These are phyloP conservation scores for Sindora glabra DNA, from an alignment of 306 rosid genomes.

Conservation along the genomic window DNA sequence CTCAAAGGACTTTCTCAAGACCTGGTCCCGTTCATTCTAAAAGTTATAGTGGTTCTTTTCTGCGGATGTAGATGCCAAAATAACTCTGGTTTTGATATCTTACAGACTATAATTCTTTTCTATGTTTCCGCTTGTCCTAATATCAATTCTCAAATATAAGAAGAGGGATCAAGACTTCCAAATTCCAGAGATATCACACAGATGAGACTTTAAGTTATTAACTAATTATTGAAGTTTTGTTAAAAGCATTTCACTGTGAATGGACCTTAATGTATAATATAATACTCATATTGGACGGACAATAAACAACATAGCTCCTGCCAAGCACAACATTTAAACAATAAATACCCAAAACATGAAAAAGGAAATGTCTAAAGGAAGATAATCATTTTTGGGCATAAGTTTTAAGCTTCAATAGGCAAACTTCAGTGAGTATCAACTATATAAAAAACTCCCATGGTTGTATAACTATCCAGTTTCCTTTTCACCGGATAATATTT, in stretches of 20 bases:
- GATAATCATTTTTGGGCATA: neutral
- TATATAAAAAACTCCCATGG: neutral
- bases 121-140: neutral
- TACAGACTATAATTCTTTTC: too few species aligned
- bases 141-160: neutral
- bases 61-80: too few species aligned
- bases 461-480: neutral
- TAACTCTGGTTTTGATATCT: too few species aligned
- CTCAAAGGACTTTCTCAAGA: neutral
- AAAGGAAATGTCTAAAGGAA: neutral
- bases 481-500: neutral
- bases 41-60: neutral
- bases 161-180: neutral
- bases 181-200: neutral
- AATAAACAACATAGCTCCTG: neutral
- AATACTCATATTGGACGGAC: neutral
- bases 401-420: neutral
- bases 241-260: neutral
- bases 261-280: too few species aligned
- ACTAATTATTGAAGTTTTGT: neutral
- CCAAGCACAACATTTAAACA: neutral
- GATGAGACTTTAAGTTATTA: neutral
- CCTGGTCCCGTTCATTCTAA: neutral
- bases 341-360: neutral
- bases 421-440: neutral